Conservation (phyloP, 2,329 filamentous ascomycete genomes). For the Penicillium sp. region DNA sequence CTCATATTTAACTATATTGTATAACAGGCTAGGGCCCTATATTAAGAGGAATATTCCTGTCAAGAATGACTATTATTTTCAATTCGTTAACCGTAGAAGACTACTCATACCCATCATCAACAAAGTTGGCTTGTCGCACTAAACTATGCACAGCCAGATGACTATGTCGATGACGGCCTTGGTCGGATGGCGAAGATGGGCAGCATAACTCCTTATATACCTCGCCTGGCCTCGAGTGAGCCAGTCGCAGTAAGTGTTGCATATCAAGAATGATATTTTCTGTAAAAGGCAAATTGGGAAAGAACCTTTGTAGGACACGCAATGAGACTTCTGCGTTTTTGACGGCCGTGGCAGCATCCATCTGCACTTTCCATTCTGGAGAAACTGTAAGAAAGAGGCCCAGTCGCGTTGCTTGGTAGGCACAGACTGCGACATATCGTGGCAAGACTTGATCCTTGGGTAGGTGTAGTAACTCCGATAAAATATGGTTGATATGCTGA, state of each 20-base stretch:
- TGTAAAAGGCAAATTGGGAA: slow-evolving; percentile 1
- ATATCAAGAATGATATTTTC: slow-evolving; percentile 12
- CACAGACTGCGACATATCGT: slow-evolving; percentile 13
- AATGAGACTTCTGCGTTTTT: slow-evolving; percentile 4
- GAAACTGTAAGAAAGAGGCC: slow-evolving; percentile 11
- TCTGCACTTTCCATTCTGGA: neutral
- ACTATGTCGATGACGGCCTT: slow-evolving; percentile 12
- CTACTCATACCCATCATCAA: slow-evolving; percentile 12
- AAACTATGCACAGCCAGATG: slow-evolving; percentile 17
- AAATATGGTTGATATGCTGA: slow-evolving; percentile 7
- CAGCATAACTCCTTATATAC: slow-evolving; percentile 11
- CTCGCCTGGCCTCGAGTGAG: neutral
- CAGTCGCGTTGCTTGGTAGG: slow-evolving; percentile 17
- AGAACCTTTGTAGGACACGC: slow-evolving; percentile 4
- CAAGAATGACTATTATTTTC: too few species aligned
- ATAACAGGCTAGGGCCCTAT: too few species aligned
- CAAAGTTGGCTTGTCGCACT: slow-evolving; percentile 15
- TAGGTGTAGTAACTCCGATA: slow-evolving; percentile 2
- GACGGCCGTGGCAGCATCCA: slow-evolving; percentile 1
- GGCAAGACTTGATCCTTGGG: slow-evolving; percentile 1
- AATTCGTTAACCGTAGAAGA: neutral
- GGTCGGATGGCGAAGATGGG: slow-evolving; percentile 8
- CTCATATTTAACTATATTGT: too few species aligned
- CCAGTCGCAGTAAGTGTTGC: slow-evolving; percentile 2
- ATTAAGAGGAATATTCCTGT: too few species aligned